Percentiles rank a stretch among this genome's conserved stretches.
Evolutionary conservation across 2,329 filamentous ascomycete species (phyloP).

Genomic region (Penicillium sp.): DNA sequence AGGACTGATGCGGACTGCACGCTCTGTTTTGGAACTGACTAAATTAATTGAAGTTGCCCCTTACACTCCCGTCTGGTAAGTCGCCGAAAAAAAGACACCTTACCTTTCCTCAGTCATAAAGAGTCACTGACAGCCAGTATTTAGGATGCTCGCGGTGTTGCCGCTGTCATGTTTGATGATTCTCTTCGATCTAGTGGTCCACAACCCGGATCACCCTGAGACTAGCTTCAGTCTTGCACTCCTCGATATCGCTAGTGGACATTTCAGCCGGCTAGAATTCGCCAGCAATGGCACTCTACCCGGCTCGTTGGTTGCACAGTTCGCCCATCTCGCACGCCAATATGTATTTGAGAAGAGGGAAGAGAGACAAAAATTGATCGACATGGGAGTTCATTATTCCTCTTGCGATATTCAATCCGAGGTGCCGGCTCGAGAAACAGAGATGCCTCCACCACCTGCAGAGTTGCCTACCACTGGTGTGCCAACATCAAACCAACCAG

Average conservation of each 20-base stretch:
- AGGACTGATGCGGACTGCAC: slow-evolving; percentile 3
- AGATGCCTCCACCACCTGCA: background rate
- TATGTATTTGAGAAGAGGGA: background rate
- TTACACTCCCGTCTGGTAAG: background rate
- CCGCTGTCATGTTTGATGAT: background rate
- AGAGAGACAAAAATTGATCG: background rate
- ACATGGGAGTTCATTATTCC: background rate
- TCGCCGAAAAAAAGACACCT: too few relatives aligned
- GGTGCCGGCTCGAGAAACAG: background rate
- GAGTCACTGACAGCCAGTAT: background rate
- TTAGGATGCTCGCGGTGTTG: background rate
- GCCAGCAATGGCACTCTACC: background rate
- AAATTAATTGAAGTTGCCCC: background rate
- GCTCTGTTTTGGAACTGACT: slow-evolving; percentile 1
- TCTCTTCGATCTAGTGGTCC: background rate
- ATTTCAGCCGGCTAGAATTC: background rate
- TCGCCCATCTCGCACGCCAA: background rate
- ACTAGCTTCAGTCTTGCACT: background rate
- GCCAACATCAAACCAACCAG: background rate
- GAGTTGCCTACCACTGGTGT: background rate
- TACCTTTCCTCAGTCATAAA: too few relatives aligned
- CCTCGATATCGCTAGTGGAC: background rate
- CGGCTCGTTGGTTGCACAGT: background rate
- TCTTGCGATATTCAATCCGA: background rate
- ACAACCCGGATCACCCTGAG: background rate